A percentile compares a stretch with the other conserved stretches of the same genome.
These are phyloP conservation scores for Fraxinus xanthoxyloides DNA, from an alignment of 305 asterid species.

Conservation along the genomic window DNA sequence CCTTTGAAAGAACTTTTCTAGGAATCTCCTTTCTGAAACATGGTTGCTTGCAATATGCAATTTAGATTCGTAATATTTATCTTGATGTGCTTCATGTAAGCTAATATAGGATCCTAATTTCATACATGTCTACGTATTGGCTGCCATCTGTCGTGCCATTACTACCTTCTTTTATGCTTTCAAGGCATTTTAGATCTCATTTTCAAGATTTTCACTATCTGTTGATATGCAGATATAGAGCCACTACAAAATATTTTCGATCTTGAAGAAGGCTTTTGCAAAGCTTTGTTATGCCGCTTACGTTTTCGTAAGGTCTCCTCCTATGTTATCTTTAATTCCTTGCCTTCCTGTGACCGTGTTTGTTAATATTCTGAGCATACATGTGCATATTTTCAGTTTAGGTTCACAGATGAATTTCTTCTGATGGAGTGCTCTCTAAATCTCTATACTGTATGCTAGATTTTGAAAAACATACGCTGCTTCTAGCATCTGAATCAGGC, in stretches of 20 bases:
- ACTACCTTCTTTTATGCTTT: neutral
- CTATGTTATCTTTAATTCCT: slow-evolving; percentile 42
- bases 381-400: slow-evolving; percentile 13
- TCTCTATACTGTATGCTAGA: slow-evolving; percentile 8
- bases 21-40: neutral
- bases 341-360: slow-evolving; percentile 7
- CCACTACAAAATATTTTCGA: slow-evolving; percentile 74
- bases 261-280: slow-evolving; percentile 95
- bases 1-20: neutral
- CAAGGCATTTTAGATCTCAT: slow-evolving; percentile 9
- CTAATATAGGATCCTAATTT: neutral
- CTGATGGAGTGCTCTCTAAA: slow-evolving; percentile 20
- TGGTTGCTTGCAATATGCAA: neutral
- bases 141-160: slow-evolving; percentile 1
- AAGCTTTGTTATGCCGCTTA: slow-evolving; percentile 88
- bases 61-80: neutral
- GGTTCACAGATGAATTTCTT: slow-evolving; percentile 16
- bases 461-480: slow-evolving; percentile 1
- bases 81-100: neutral
- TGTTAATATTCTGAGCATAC: slow-evolving; percentile 3
- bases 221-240: slow-evolving; percentile 69
- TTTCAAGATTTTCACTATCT: slow-evolving; percentile 27
- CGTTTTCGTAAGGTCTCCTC: slow-evolving; percentile 99
- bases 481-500: slow-evolving; percentile 9
- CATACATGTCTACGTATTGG: neutral